A percentile compares a stretch with the other conserved stretches of the same genome.
Conservation (phyloP, 164 flowering plant species). For the Amborella trichopoda region DNA sequence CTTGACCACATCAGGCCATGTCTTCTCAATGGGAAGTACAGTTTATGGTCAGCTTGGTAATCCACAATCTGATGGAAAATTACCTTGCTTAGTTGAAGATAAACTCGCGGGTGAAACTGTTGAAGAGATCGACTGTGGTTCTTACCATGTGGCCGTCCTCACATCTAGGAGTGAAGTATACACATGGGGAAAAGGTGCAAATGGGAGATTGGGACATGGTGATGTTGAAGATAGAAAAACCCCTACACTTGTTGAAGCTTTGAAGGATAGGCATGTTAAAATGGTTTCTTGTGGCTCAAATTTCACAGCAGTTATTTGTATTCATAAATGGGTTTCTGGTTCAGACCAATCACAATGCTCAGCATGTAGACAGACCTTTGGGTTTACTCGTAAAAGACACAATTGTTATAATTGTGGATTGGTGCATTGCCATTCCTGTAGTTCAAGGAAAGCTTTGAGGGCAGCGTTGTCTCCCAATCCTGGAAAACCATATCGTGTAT, state of each 20-base stretch:
- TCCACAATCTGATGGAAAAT: slow-evolving; percentile 24
- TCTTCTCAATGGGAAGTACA: slow-evolving; percentile 30
- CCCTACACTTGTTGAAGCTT: slow-evolving; percentile 57
- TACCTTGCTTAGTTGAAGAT: slow-evolving; percentile 25
- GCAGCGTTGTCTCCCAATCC: slow-evolving; percentile 78
- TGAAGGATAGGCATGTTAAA: slow-evolving; percentile 74
- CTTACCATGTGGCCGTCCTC: slow-evolving; percentile 64
- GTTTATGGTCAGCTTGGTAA: slow-evolving; percentile 34
- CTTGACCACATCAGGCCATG: slow-evolving; percentile 26
- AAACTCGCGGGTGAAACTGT: slow-evolving; percentile 17
- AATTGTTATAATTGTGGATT: slow-evolving; percentile 83
- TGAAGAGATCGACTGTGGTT: slow-evolving; percentile 68
- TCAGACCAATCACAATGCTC: slow-evolving; percentile 75
- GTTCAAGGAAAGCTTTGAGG: slow-evolving; percentile 63
- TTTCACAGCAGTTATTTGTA: slow-evolving; percentile 59
- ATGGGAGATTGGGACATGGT: slow-evolving; percentile 83
- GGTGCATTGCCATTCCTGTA: slow-evolving; percentile 77
- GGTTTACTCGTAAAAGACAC: slow-evolving; percentile 72
- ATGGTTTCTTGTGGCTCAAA: slow-evolving; percentile 67
- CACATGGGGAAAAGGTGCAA: slow-evolving; percentile 86
- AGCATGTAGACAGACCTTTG: slow-evolving; percentile 74
- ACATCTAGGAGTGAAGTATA: slow-evolving; percentile 68
- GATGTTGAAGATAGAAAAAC: slow-evolving; percentile 59
- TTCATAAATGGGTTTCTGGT: slow-evolving; percentile 75
- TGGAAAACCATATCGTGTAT: slow-evolving; percentile 59